phyloP scores from a whole-genome alignment of 1,284 basidiomycete genomes.

The Cronartium ribicola region DNA sequence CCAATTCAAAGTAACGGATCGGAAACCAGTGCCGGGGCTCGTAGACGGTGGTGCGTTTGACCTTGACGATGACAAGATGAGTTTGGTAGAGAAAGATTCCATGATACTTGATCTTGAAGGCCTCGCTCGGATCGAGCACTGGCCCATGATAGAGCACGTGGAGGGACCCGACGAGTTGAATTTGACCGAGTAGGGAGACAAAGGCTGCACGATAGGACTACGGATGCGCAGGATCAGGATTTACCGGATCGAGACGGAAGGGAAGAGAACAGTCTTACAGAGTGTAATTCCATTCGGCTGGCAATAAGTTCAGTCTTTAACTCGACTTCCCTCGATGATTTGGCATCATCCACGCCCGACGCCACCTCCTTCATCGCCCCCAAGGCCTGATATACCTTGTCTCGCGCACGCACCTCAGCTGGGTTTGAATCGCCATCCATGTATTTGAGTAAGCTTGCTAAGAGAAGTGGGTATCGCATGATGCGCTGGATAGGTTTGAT shows the following conservation, averaged over 20 bases:
- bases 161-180: slow-evolving; percentile 70
- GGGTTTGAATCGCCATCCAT: slow-evolving; percentile 1
- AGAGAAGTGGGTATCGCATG: slow-evolving; percentile 49
- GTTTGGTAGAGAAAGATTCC: slow-evolving; percentile 82
- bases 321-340: slow-evolving; percentile 60
- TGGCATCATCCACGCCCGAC: slow-evolving; percentile 58
- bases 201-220: slow-evolving; percentile 56
- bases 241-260: neutral
- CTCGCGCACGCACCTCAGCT: slow-evolving; percentile 12
- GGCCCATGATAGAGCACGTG: slow-evolving; percentile 67
- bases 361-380: slow-evolving; percentile 63
- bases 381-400: slow-evolving; percentile 46
- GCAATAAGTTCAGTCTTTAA: slow-evolving; percentile 62
- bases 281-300: slow-evolving; percentile 42
- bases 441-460: slow-evolving; percentile 47
- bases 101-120: slow-evolving; percentile 73
- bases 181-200: slow-evolving; percentile 66
- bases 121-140: slow-evolving; percentile 48
- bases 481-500: slow-evolving; percentile 50
- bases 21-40: slow-evolving; percentile 82
- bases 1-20: slow-evolving; percentile 53
- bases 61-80: slow-evolving; percentile 79
- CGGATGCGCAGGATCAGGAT: neutral
- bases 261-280: slow-evolving; percentile 23
- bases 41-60: slow-evolving; percentile 65